Percentiles rank a stretch among this genome's conserved stretches.
Conservation (phyloP, 805 yeast species). For the Myxozyma udenii region DNA sequence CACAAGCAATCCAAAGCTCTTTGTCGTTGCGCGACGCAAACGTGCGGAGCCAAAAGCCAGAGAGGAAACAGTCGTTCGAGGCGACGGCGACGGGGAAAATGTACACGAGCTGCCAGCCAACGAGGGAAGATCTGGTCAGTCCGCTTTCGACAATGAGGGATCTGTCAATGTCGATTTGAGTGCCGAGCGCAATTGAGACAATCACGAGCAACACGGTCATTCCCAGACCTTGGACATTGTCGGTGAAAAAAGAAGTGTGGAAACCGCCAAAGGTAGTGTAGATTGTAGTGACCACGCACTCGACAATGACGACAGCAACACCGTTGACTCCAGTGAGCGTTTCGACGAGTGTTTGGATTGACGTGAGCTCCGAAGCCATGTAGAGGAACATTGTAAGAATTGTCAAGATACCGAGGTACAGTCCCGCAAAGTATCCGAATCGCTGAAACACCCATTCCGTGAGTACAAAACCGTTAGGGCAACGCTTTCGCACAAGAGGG, state of each 20-base stretch:
- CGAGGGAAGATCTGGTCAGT: constrained; percentile 58
- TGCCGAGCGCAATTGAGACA: constrained; percentile 75
- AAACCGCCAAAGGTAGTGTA: constrained; percentile 90
- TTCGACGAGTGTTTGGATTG: constrained; percentile 71
- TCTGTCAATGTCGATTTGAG: constrained; percentile 58
- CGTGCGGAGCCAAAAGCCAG: constrained; percentile 93
- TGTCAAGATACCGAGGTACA: constrained; percentile 77
- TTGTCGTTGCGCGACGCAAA: constrained; percentile 79
- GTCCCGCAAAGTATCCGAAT: constrained; percentile 67
- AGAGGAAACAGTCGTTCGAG: constrained; percentile 83
- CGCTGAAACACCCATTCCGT: constrained; percentile 93
- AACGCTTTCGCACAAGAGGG: constrained; percentile 68
- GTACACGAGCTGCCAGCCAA: constrained; percentile 88
- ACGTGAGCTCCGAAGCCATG: constrained; percentile 83
- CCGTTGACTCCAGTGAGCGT: constrained; percentile 77
- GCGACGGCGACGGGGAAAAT: constrained; percentile 81
- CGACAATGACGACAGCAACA: constrained; percentile 75
- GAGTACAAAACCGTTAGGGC: constrained; percentile 87
- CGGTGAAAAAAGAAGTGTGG: constrained; percentile 82
- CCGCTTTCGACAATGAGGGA: constrained; percentile 63
- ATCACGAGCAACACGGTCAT: constrained; percentile 66
- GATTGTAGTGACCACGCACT: constrained; percentile 80
- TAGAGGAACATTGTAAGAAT: constrained; percentile 79
- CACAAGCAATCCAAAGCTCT: constrained; percentile 72
- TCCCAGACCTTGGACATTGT: constrained; percentile 74